phyloP scores from a whole-genome alignment of 495 filamentous ascomycete genomes.

The Polyplosphaeria fusca region DNA sequence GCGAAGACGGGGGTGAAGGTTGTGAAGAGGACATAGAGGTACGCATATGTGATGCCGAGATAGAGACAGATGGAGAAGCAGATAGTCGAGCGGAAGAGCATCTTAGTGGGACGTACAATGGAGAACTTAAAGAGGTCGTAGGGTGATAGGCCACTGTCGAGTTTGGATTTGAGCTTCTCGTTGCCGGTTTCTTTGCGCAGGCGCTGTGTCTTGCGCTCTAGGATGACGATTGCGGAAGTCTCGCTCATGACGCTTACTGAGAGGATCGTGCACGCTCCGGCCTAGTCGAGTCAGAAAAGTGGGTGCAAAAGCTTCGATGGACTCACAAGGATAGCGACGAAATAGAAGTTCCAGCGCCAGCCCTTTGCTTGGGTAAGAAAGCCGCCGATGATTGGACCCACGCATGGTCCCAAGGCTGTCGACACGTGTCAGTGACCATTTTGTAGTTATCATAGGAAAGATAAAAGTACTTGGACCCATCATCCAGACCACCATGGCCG shows the following conservation, averaged over 20 bases:
- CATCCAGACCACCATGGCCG: constrained; percentile 49
- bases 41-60: constrained; percentile 71
- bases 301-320: not conserved
- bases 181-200: constrained; percentile 39
- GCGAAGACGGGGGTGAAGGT: constrained; percentile 64
- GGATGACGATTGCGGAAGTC: constrained; percentile 35
- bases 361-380: constrained; percentile 36
- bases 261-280: constrained; percentile 27
- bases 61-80: constrained; percentile 66
- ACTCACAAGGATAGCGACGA: constrained; percentile 38
- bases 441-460: too few relatives aligned
- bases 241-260: constrained; percentile 34
- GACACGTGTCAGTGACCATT: too few relatives aligned
- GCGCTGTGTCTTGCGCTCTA: constrained; percentile 35
- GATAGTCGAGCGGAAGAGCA: constrained; percentile 57
- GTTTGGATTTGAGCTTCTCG: constrained; percentile 35
- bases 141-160: constrained; percentile 37
- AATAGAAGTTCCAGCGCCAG: constrained; percentile 43
- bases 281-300: constrained; percentile 8
- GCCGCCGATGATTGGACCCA: constrained; percentile 48
- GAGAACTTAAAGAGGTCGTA: constrained; percentile 42
- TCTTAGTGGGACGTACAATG: constrained; percentile 52
- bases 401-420: constrained; percentile 27
- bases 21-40: constrained; percentile 77
- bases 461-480: constrained; percentile 42